Base-by-base conservation (phyloP, 768 basidiomycete genomes). In the Hortiboletus flavorubellus region DNA sequence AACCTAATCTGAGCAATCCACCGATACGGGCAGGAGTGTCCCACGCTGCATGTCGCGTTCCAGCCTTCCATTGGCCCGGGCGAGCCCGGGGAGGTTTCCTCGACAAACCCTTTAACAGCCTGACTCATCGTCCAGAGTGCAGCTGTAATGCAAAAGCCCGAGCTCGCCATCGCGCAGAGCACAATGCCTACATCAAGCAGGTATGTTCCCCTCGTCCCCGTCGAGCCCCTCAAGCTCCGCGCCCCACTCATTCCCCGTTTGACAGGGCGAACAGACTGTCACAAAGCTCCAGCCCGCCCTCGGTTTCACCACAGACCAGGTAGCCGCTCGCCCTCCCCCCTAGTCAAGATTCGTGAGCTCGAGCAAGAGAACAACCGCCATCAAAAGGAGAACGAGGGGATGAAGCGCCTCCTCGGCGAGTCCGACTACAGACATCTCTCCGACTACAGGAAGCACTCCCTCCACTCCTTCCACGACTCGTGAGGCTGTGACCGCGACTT, bases 141-240 rank as follows among this genome's bases (percentile, higher is more conserved):
- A 88, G 86, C 80, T 86, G 89, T 77, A 91, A 91, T 76, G 88
- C 87, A 51, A 87, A 86, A 73, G 91, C 91, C 10, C 91, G 93
- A 75, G 91, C 91, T 35, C 78, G 91, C 64, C 91, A 93, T 78
- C 84, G 91, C 57, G 91, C 91, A 69, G 93, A 93, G 72, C 81
- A 91, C 73, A 93, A 93, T 76, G 91, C 91, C 12, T 93, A 93
- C 77, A 92, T 93, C 67, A 90, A 93, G 62, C 89, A 91, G 80
- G 91, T 90, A 45, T 42, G 46, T 49, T 18, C 8, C 30, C 34
- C 51, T 46, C 16, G 43, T 30, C 45, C 6, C 57, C 56, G 35
- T 40, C 40, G 46, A 58, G 11, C 58, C 54, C 59, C 56, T n/a
- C n/a, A n/a, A n/a, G 49, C 53, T 48, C 46, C 68, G 52, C 55